These are phyloP conservation scores for Hypoxylon sp. DNA, from an alignment of 2,329 filamentous ascomycete genomes.

Conservation along the genomic window DNA sequence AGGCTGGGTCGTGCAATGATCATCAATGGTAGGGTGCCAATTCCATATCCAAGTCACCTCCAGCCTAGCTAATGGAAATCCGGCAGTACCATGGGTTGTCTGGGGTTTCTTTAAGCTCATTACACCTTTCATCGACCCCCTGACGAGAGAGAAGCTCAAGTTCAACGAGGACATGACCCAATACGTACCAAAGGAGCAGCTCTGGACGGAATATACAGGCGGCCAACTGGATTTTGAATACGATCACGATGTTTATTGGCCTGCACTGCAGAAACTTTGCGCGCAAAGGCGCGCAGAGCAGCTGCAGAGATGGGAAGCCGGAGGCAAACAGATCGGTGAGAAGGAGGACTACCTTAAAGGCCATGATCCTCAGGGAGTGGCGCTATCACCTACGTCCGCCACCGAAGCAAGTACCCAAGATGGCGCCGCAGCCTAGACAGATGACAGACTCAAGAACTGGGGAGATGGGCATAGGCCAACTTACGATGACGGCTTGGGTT, in stretches of 20 bases:
- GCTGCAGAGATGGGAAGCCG: constrained; percentile 76
- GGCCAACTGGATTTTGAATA: constrained; percentile 91
- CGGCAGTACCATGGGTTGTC: constrained; percentile 86
- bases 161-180: constrained; percentile 92
- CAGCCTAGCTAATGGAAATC: constrained; percentile 19
- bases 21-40: constrained; percentile 73
- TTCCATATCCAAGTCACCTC: neutral
- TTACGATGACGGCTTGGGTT: neutral
- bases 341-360: constrained; percentile 88
- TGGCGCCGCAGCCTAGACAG: constrained; percentile 2
- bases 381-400: constrained; percentile 17
- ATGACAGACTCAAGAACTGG: neutral
- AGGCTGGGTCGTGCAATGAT: constrained; percentile 87
- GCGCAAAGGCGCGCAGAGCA: constrained; percentile 69
- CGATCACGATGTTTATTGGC: constrained; percentile 89
- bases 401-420: constrained; percentile 5
- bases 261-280: constrained; percentile 77
- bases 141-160: constrained; percentile 93
- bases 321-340: constrained; percentile 84
- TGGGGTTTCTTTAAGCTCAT: constrained; percentile 96
- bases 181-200: constrained; percentile 81
- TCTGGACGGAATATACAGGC: constrained; percentile 77
- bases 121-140: constrained; percentile 93
- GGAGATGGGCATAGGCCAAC: neutral
- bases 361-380: constrained; percentile 40